Evolutionary conservation across 768 basidiomycete species (phyloP), one percentile per base, ranked within the genome.

Genomic region (Amanita pallidorosea): DNA sequence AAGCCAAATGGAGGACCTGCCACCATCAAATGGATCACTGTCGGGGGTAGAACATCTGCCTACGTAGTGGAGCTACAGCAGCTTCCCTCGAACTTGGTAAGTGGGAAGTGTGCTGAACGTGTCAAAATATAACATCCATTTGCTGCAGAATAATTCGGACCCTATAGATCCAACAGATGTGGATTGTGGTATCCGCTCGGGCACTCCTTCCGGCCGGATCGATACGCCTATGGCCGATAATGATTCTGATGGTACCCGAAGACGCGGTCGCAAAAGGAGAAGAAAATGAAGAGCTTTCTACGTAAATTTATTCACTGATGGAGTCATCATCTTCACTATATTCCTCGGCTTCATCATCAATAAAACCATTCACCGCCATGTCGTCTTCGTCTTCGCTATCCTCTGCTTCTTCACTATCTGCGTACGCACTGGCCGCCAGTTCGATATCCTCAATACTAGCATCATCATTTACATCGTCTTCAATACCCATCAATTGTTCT

Each of bases 391-490:
- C 66, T 7, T 69, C 74, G 2, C 63, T 66, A 0, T 67, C 69
- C n/a, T 72, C 71, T 11, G 29, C 29, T 29, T 69, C 75, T 13
- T 66, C 71, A 17, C 72, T 76, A 17, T 74, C 73, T 7, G 72
- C 79, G 35, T 71, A 70, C 36, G 75, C 72, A 54, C 77, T 75
- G 1, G 77, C 81, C 53, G 84, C 85, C 12, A 87, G 67, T 58
- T 86, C 86, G 17, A 88, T 74, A 59, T 88, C 85, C 59, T 88
- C 89, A 40, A 90, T 68, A 58, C 88, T 88, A 9, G 82, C 86
- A 31, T 73, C 79, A 33, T 87, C 85, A 52, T 68, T 81, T 35
- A 75, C 79, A 57, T 83, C 80, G 29, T 83, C 75, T 45, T 81
- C 81, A 41, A 74, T 69, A 37, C 80, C 79, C 63, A 75, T 72